Evolutionary conservation across 495 filamentous ascomycete genomes (phyloP).

Genomic region (Hypoxylon crocopeplum): DNA sequence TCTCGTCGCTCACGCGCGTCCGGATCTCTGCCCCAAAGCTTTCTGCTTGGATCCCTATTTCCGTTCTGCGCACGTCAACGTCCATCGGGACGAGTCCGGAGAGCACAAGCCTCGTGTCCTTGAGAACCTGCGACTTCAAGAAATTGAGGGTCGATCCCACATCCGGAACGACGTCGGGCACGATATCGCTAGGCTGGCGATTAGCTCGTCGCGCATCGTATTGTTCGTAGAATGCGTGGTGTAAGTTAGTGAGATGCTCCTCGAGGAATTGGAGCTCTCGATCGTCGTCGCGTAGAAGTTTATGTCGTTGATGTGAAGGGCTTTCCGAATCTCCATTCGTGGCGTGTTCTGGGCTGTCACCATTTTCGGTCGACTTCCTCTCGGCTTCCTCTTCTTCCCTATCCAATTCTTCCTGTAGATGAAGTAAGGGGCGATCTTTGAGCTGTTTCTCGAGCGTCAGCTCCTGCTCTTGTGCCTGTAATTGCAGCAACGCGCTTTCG

Average conservation of each 20-base stretch:
- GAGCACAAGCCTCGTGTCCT: constrained; percentile 75
- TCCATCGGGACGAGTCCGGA: constrained; percentile 87
- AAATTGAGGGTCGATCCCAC: constrained; percentile 79
- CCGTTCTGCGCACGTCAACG: constrained; percentile 73
- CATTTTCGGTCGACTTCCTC: constrained; percentile 52
- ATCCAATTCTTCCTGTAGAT: constrained; percentile 88
- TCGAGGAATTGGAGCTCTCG: constrained; percentile 77
- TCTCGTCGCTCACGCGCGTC: constrained; percentile 52
- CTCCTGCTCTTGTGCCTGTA: constrained; percentile 82
- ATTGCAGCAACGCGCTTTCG: constrained; percentile 71
- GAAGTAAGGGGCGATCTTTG: constrained; percentile 82
- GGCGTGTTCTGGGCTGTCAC: constrained; percentile 38
- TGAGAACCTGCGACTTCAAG: constrained; percentile 76
- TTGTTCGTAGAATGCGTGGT: constrained; percentile 79
- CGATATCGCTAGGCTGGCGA: constrained; percentile 30
- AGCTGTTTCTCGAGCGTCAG: constrained; percentile 87
- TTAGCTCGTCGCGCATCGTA: constrained; percentile 63
- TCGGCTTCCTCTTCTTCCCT: constrained; percentile 75
- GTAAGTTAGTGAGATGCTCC: constrained; percentile 73
- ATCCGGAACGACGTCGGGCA: constrained; percentile 75
- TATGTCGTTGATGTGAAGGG: constrained; percentile 65
- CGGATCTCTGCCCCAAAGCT: constrained; percentile 82
- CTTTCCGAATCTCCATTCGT: constrained; percentile 40
- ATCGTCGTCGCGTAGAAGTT: constrained; percentile 85
- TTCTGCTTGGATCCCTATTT: constrained; percentile 82